phyloP scores from a whole-genome alignment of 2,329 filamentous ascomycete species.

The Aspergillus aculeatinus region DNA sequence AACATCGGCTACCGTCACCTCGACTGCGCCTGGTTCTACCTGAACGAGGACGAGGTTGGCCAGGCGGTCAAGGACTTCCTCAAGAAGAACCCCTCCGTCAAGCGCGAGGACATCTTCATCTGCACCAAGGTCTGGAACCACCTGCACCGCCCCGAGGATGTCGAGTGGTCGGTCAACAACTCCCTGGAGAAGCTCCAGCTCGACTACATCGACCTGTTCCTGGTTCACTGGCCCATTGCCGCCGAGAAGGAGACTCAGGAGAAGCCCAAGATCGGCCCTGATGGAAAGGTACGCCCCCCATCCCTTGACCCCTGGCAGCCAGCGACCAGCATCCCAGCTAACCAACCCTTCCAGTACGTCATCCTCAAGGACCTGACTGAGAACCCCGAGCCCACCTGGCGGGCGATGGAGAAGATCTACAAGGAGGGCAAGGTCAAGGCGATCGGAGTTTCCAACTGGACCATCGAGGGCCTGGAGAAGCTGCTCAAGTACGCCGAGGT shows the following conservation, averaged over 20 bases:
- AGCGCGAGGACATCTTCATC: constrained; percentile 53
- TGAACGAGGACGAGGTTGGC: constrained; percentile 56
- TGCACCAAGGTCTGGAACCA: constrained; percentile 56
- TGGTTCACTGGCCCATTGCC: constrained; percentile 54
- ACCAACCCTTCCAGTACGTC: constrained; percentile 48
- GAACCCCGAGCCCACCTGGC: constrained; percentile 64
- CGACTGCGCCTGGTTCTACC: constrained; percentile 58
- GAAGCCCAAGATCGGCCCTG: constrained; percentile 50
- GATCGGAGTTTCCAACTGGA: constrained; percentile 79
- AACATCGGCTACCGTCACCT: constrained; percentile 55
- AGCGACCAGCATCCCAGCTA: background rate
- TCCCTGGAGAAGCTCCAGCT: constrained; percentile 66
- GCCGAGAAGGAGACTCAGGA: constrained; percentile 51
- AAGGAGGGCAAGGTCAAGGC: constrained; percentile 62
- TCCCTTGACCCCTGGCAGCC: background rate
- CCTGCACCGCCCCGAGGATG: constrained; percentile 49
- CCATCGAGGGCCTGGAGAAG: constrained; percentile 49
- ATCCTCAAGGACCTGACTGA: constrained; percentile 65
- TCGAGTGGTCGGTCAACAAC: constrained; percentile 54
- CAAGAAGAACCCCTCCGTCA: constrained; percentile 47
- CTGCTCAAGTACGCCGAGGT: constrained; percentile 46
- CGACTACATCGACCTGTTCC: constrained; percentile 71
- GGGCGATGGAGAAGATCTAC: constrained; percentile 63
- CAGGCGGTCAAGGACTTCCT: constrained; percentile 57
- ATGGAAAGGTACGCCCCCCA: constrained; percentile 48